These are phyloP conservation scores for Naegleria fowleri DNA, from an alignment of 208 protist species.

Conservation along the genomic window DNA sequence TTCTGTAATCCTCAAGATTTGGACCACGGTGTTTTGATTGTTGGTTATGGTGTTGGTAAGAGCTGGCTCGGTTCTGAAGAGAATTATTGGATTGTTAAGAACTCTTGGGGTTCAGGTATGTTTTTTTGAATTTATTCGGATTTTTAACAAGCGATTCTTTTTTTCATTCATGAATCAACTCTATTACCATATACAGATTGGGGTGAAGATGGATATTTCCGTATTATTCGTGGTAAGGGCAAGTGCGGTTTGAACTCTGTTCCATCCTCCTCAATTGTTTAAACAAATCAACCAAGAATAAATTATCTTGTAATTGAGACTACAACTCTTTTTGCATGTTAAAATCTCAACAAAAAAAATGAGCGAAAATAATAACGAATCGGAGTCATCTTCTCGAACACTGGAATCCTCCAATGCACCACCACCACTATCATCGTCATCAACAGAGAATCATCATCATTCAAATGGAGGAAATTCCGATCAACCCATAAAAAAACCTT, in stretches of 20 bases:
- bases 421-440: too few relatives aligned
- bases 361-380: too few relatives aligned
- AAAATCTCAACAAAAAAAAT: too few relatives aligned
- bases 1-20: conserved; percentile 35
- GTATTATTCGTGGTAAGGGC: conserved; percentile 38
- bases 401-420: too few relatives aligned
- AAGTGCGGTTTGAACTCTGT: not conserved
- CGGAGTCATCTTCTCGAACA: too few relatives aligned
- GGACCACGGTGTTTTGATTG: conserved; percentile 37
- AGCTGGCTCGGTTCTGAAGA: conserved; percentile 34
- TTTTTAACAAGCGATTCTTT: conserved; percentile 27
- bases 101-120: conserved; percentile 59
- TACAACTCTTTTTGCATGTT: too few relatives aligned
- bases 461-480: too few relatives aligned
- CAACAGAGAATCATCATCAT: too few relatives aligned
- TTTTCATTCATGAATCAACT: too few relatives aligned
- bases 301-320: too few relatives aligned
- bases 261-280: not conserved
- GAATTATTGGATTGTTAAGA: conserved; percentile 80
- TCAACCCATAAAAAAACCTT: too few relatives aligned
- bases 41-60: conserved; percentile 32
- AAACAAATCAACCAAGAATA: not conserved
- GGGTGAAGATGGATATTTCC: conserved; percentile 55
- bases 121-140: conserved; percentile 57
- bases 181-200: conserved; percentile 38